phyloP scores from a whole-genome alignment of 2,329 filamentous ascomycete genomes.

The Aureobasidium melanogenum region DNA sequence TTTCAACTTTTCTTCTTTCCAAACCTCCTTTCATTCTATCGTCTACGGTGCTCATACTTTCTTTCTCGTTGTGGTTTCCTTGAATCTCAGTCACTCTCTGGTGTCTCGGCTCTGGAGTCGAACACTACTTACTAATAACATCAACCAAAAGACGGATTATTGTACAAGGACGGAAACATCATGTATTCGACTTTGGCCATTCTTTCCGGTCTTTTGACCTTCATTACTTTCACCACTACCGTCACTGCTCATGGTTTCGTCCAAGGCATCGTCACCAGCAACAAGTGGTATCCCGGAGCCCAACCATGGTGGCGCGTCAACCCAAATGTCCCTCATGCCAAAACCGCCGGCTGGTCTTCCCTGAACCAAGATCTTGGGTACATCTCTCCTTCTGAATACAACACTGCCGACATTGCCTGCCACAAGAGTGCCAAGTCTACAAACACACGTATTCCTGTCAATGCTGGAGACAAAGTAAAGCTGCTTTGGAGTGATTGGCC shows the following conservation, averaged over 20 bases:
- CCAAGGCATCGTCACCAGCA: constrained; percentile 37
- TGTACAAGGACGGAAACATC: background rate
- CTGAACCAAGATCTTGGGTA: constrained; percentile 30
- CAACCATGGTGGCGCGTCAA: constrained; percentile 29
- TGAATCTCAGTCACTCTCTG: background rate
- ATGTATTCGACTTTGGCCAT: background rate
- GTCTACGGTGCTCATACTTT: background rate
- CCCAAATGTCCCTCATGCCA: constrained; percentile 26
- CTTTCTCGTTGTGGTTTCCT: background rate
- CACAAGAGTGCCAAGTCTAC: constrained; percentile 21
- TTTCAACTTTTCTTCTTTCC: background rate
- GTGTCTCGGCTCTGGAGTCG: background rate
- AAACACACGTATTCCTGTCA: constrained; percentile 43
- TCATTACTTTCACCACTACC: constrained; percentile 25
- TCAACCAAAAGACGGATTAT: background rate
- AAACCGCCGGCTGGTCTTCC: constrained; percentile 45
- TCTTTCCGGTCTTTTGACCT: background rate
- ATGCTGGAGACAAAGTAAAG: constrained; percentile 50
- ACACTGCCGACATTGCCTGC: constrained; percentile 19
- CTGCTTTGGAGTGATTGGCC: constrained; percentile 60
- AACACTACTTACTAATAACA: background rate
- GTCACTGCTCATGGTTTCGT: constrained; percentile 40
- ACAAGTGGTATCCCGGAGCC: constrained; percentile 38
- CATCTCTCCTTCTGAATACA: constrained; percentile 22
- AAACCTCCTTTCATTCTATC: background rate